Base-by-base conservation (phyloP, 176 grass and related monocot species). In the Avena sativa region DNA sequence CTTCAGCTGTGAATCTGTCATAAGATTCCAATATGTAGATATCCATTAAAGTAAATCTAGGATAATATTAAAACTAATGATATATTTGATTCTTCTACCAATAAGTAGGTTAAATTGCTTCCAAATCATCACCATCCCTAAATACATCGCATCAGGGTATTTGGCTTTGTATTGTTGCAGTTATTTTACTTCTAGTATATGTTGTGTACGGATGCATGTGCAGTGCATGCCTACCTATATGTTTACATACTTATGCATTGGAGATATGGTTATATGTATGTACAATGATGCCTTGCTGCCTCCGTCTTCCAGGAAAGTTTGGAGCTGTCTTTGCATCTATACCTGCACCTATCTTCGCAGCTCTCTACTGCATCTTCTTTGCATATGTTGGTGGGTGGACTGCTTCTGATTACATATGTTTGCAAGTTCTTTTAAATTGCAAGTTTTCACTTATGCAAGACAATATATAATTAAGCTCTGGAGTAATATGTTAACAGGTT, bases 281-380 rank as follows among this genome's bases (percentile, higher is more conserved):
- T 66, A 34, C 28, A 66, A 34, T 66, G 25, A 30, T 66, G 11
- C 14, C 13, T 67, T 67, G 64, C 26, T 32, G 48, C 25, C 12
- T 53, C 48, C 81, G 26, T 47, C 74, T 68, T 71, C 74, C 94
- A 99, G 97, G 97, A 65, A 99, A 99, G 86, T 99, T 99, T 83
- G 97, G 97, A 92, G 97, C 97, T 78, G 92, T 99, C 49, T 99
- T 99, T 76, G 97, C 97, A 83, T 96, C 97, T 34, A 99, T 99
- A 85, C 97, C 94, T 23, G 85, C 94, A 72, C 94, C 97, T 21
- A 99, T 99, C 75, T 93, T 99, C 71, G 94, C 94, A 78, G 97
- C 97, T 72, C 80, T 99, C 4, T 99, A 99, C 64, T 99, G 97
- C n/a, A 79, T 99, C 63, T 99, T 99, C 92, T 99, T 99, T 88